Conservation (phyloP, 352 stramenopile species). For the Phytophthora citrophthora region DNA sequence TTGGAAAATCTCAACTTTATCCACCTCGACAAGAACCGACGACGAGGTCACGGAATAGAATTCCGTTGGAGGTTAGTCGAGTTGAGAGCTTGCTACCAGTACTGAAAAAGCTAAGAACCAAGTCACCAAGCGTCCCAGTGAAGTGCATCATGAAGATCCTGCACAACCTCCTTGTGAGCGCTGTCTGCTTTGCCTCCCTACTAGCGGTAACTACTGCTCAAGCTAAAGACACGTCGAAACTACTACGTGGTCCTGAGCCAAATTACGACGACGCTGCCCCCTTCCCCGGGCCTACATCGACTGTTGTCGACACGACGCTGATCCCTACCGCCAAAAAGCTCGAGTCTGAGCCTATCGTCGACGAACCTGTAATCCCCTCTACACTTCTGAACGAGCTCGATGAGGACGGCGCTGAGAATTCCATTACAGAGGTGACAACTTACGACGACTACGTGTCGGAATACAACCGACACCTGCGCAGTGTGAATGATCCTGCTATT, state of each 20-base stretch:
- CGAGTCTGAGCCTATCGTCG: background rate
- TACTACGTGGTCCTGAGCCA: conserved; percentile 3
- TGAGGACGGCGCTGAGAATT: background rate
- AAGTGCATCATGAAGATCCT: conserved; percentile 9
- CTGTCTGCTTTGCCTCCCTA: background rate
- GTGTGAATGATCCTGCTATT: background rate
- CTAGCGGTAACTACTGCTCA: background rate
- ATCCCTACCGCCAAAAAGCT: background rate
- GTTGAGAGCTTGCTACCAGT: conserved; percentile 1
- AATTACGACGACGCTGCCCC: conserved; percentile 10
- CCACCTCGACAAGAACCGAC: conserved; percentile 7
- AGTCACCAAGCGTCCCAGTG: background rate
- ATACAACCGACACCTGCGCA: conserved; percentile 5
- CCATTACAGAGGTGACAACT: background rate
- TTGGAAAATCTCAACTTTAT: too few relatives aligned
- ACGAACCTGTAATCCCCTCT: background rate
- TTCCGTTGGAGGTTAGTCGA: background rate
- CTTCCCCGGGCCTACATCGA: background rate
- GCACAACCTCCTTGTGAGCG: conserved; percentile 3
- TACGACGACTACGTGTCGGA: background rate
- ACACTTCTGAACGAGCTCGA: background rate
- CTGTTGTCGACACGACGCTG: background rate
- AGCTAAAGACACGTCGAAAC: background rate
- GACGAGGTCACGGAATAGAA: background rate
- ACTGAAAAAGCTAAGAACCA: conserved; percentile 10